phyloP scores from a whole-genome alignment of 1,284 basidiomycete genomes.

The Pseudozyma sp. region DNA sequence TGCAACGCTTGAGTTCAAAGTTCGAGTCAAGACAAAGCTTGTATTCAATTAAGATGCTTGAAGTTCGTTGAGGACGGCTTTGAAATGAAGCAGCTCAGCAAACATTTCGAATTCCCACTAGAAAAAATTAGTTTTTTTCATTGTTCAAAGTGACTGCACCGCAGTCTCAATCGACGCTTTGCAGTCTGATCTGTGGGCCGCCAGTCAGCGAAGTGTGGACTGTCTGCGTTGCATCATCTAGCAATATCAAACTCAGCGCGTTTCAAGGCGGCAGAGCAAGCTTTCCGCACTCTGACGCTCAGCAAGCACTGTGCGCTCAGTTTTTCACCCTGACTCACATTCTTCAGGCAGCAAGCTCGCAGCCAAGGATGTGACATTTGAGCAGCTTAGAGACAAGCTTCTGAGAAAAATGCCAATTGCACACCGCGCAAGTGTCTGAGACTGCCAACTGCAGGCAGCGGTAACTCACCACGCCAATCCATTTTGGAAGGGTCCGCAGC shows the following conservation, averaged over 20 bases:
- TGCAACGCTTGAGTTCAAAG: not conserved
- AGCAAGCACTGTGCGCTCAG: too few species aligned
- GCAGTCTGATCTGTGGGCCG: not conserved
- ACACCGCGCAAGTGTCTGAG: not conserved
- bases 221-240: not conserved
- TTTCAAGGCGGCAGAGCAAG: too few species aligned
- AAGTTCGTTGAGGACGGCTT: not conserved
- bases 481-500: not conserved
- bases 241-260: not conserved
- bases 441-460: not conserved
- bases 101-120: constrained; percentile 10
- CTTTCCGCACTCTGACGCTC: too few species aligned
- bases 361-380: too few species aligned
- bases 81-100: not conserved
- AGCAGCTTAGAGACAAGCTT: too few species aligned
- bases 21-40: not conserved
- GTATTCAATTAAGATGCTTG: too few species aligned
- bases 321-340: too few species aligned
- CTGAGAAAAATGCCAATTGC: too few species aligned
- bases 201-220: too few species aligned
- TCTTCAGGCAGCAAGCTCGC: too few species aligned
- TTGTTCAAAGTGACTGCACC: constrained; percentile 3
- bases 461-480: not conserved
- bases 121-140: not conserved
- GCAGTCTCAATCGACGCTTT: not conserved